Evolutionary conservation across 768 basidiomycete genomes (phyloP), one percentile per base, ranked within the genome.

Genomic region (Lyophyllum shimeji): DNA sequence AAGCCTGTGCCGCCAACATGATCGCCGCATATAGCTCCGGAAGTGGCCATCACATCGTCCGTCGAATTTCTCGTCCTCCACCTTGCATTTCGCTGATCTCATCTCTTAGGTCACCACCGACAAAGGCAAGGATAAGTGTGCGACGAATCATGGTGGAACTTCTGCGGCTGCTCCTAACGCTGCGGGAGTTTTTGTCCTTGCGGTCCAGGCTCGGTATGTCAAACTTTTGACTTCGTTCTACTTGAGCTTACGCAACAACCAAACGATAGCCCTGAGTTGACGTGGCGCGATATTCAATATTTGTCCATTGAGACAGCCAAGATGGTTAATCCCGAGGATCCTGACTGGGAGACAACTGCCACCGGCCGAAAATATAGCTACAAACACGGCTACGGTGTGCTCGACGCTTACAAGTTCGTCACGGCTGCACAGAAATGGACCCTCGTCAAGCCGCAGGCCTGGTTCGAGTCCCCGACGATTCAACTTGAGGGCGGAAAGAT

Each of bases 121-220:
- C 67, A 87, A 89, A 45, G 95, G 95, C 20, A 82, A 89, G 68
- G 82, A 89, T 60, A 75, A 82, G 46, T 99, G 97, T 68, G 80
- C 94, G 4, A 80, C 77, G 24, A 79, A 72, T 0, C 97, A 99
- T 63, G 96, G 96, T 25, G 97, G 97, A n/a, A 99, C 97, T 1
- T 98, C 96, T 17, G 97, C 97, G 18, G 97, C 97, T 12, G 97
- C 97, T 8, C 97, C 97, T 6, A 91, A 98, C 60, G 96, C 91
- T 23, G 95, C 87, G 5, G 97, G 93, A 25, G 90, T 98, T 40
- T 88, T 95, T 66, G 90, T 93, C 17, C 82, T 99, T 4, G 93
- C 93, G 4, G 76, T 98, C 11, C 80, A 93, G 74, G 90, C 83
- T 53, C 82, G 95, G 93, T 94, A 62, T 50, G 74, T 52, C 25